A percentile compares a stretch with the other conserved stretches of the same genome.
phyloP scores from a whole-genome alignment of 2,329 filamentous ascomycete species.

The Calonectria hawksworthii region DNA sequence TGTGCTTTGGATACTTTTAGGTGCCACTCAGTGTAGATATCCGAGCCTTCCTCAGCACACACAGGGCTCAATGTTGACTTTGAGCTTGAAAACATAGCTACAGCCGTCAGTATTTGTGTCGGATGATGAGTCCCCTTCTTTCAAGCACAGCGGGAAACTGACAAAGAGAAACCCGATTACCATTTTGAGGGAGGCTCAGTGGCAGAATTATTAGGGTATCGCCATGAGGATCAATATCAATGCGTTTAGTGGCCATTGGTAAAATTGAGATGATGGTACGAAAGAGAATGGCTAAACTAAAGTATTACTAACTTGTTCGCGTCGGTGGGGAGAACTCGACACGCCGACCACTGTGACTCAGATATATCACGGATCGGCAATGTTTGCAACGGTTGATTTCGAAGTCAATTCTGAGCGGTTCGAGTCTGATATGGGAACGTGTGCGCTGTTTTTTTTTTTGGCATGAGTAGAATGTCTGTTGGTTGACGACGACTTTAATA shows the following conservation, averaged over 20 bases:
- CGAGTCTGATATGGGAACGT: background rate
- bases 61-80: background rate
- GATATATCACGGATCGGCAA: background rate
- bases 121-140: background rate
- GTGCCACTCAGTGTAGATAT: background rate
- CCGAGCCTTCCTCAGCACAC: background rate
- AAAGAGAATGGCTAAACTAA: background rate
- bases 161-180: background rate
- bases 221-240: background rate
- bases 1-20: background rate
- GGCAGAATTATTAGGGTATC: background rate
- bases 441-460: background rate
- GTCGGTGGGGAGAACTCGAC: background rate
- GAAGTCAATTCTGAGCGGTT: background rate
- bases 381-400: background rate
- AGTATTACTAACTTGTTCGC: background rate
- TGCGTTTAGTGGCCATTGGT: background rate
- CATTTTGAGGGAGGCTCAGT: background rate
- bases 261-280: background rate
- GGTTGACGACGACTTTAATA: background rate
- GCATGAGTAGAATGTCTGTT: background rate
- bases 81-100: background rate
- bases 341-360: background rate
- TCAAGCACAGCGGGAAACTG: background rate
- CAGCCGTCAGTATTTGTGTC: background rate